Evolutionary conservation across 441 rosid species (phyloP), one percentile per base, ranked within the genome.

Genomic region (Geranium incanum): DNA sequence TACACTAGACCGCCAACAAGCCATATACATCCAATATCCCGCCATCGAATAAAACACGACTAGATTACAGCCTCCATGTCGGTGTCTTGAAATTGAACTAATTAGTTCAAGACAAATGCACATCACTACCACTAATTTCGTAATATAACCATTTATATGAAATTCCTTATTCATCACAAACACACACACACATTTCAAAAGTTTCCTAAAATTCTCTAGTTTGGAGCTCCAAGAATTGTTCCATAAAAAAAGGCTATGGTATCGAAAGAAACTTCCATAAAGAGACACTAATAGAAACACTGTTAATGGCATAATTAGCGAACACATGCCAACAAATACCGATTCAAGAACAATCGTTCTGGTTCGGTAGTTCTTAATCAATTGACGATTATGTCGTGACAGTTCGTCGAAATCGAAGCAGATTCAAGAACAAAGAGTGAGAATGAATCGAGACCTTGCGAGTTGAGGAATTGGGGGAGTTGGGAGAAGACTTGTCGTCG

Each of bases 381-480:
- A 12, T 6, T 13, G 45, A 9, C 6, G 15, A 50, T 50, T 0
- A 16, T 11, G 15, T 43, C 6, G 50, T 4, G 50, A 6, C 9
- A 1, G 9, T 0, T 43, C 11, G 11, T 43, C 50, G 12, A 43
- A 7, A 43, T 43, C 9, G 9, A 43, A 43, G 1, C 12, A 43
- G 9, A 2, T 43, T 3, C 2, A 43, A 43, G 52, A 43, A 8
- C 11, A 9, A 9, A 43, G 9, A 43, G 52, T 1, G 52, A 43
- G 12, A 43, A 43, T 1, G 52, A 38, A 38, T 38, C 43, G 52
- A 43, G 68, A 90, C 97, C 92, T 88, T 88, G 78, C 91, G 87
- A 75, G 94, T 85, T 18, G 94, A 90, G 70, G 97, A 88, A 78
- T 80, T 86, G 18, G 92, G 96, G 28, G 89, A 88, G 71, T 77